Evolutionary conservation across 2,329 filamentous ascomycete species (phyloP), one percentile per base, ranked within the genome.

Genomic region (Graphilbum fragrans): DNA sequence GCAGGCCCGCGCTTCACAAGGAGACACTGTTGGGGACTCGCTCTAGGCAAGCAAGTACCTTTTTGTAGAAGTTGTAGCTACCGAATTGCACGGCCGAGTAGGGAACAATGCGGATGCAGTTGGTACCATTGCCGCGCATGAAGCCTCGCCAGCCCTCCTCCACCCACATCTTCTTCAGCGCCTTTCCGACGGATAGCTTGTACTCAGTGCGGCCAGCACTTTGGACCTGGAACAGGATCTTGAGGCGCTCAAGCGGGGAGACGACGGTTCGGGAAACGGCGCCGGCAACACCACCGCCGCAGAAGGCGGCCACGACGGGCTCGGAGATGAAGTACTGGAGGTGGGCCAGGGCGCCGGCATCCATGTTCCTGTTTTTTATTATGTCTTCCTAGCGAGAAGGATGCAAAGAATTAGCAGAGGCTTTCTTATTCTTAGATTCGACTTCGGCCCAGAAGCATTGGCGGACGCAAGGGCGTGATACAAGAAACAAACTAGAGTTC

Each of bases 81-180:
- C 90, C 90, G 61, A 98, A 98, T 57, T 98, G 92, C 33, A 96
- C 92, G 11, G 92, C 92, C 38, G 90, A 96, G 61, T 98, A 98
- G 5, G 92, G 92, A 40, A 98, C 86, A 51, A 98, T 98, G 47
- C 92, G 85, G 54, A 98, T 86, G 69, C 92, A 98, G 62, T 98
- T 98, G 46, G 88, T 95, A 48, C 92, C 92, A 59, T 98, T 98
- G 40, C 92, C 92, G 50, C 87, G 79, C 88, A 98, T 94, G 62
- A 96, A 94, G 0, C 92, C 92, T 59, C 79, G 80, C 86, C 88
- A 96, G 41, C 92, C 92, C 63, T 98, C 92, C 58, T 98, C 92
- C 52, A 71, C 80, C 80, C 90, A 94, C 82, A 98, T 98, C 51
- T 98, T 98, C 34, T 67, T 74, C 49, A 98, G 68, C 4, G 86